A percentile compares a stretch with the other conserved stretches of the same genome.
Evolutionary conservation across 202 grass and related monocot species (phyloP).

Genomic region (Panicum virgatum): DNA sequence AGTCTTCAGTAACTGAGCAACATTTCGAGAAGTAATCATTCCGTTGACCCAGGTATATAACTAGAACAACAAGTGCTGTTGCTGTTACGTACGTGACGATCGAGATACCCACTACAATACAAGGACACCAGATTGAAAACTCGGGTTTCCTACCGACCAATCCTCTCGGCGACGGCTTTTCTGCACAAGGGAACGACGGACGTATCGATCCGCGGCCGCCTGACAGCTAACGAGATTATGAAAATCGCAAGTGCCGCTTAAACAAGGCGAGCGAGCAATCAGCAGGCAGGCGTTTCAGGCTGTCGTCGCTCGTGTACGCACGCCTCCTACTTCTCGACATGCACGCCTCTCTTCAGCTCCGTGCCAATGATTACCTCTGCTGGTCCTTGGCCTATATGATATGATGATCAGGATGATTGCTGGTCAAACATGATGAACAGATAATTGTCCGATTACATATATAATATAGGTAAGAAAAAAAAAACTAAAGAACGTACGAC

Average conservation of each 20-base stretch:
- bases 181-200: background rate
- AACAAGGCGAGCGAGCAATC: background rate
- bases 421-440: constrained; percentile 13
- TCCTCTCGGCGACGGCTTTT: background rate
- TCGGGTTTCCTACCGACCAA: constrained; percentile 32
- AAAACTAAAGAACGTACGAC: background rate
- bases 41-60: no score
- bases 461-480: no score
- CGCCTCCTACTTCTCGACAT: constrained; percentile 10
- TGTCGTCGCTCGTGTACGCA: constrained; percentile 9
- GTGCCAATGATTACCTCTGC: background rate
- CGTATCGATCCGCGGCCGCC: constrained; percentile 31
- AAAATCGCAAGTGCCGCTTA: constrained; percentile 2
- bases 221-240: background rate
- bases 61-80: background rate
- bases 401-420: background rate
- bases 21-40: no score
- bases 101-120: background rate
- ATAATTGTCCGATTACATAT: no score
- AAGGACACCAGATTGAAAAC: background rate
- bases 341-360: background rate
- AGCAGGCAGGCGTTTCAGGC: background rate
- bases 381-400: background rate
- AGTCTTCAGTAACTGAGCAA: no score
- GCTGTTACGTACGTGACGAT: background rate